phyloP scores from a whole-genome alignment of 129 eudicot genomes.

The Ambrosia trifida region DNA sequence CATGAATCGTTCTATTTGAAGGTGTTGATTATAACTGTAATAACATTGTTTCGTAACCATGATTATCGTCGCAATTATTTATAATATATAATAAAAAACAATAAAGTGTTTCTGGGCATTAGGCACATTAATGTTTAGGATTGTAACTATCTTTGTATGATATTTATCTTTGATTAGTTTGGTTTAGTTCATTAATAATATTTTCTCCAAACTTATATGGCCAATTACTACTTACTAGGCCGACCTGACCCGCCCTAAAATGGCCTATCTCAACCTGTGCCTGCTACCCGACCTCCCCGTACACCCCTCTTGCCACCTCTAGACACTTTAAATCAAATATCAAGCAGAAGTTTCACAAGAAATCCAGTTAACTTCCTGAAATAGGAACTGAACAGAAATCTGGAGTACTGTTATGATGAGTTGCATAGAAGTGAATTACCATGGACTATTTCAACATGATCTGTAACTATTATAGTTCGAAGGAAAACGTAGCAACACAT shows the following conservation, averaged over 20 bases:
- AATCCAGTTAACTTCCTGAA: slow-evolving; percentile 6
- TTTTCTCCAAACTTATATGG: background rate
- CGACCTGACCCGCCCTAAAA: background rate
- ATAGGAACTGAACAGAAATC: background rate
- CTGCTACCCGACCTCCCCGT: background rate
- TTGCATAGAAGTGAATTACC: background rate
- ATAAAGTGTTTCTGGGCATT: background rate
- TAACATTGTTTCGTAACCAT: background rate
- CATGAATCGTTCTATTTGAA: too few species aligned
- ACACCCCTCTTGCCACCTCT: slow-evolving; percentile 3
- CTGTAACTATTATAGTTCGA: background rate
- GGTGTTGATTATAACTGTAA: background rate
- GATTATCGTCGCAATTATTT: background rate
- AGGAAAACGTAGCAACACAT: background rate
- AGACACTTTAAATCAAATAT: background rate
- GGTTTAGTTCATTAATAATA: background rate
- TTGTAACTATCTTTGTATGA: background rate
- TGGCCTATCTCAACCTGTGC: background rate
- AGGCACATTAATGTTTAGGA: background rate
- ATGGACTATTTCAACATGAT: background rate
- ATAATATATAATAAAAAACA: background rate
- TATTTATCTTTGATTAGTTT: too few species aligned
- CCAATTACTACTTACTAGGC: background rate
- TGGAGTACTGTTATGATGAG: background rate
- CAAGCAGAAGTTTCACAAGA: background rate